A percentile compares a stretch with the other conserved stretches of the same genome.
Conservation (phyloP, 352 stramenopile species). For the Pythium aquatile region DNA sequence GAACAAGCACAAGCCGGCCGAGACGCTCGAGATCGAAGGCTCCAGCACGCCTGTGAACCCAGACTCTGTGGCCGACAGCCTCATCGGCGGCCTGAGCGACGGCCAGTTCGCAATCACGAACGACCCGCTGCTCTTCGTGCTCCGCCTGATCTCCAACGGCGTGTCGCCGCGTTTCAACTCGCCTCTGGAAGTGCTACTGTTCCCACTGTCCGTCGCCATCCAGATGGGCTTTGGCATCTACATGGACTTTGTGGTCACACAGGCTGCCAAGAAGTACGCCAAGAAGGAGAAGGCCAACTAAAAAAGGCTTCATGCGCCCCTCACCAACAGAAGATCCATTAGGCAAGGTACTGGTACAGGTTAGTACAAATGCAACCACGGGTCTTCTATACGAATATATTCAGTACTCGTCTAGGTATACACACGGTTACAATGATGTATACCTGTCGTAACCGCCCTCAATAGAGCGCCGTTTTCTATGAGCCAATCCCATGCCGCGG, state of each 20-base stretch:
- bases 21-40: conserved; percentile 78
- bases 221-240: conserved; percentile 75
- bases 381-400: background rate
- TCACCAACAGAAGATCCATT: no score
- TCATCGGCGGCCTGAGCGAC: conserved; percentile 63
- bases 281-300: conserved; percentile 50
- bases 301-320: background rate
- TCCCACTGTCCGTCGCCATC: conserved; percentile 61
- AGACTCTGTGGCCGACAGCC: conserved; percentile 58
- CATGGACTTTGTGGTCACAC: conserved; percentile 77
- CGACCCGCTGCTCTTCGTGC: conserved; percentile 69
- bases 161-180: conserved; percentile 71
- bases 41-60: conserved; percentile 45
- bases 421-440: background rate
- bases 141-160: conserved; percentile 73
- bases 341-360: no score
- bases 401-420: background rate
- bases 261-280: conserved; percentile 53
- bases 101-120: conserved; percentile 83
- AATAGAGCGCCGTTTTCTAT: conserved; percentile 11
- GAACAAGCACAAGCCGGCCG: conserved; percentile 67
- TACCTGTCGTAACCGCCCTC: background rate
- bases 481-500: conserved; percentile 11
- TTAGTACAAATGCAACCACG: background rate
- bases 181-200: conserved; percentile 63